Evolutionary conservation across 2,329 filamentous ascomycete species (phyloP), one percentile per base, ranked within the genome.

Genomic region (Akanthomyces dipterigenus): DNA sequence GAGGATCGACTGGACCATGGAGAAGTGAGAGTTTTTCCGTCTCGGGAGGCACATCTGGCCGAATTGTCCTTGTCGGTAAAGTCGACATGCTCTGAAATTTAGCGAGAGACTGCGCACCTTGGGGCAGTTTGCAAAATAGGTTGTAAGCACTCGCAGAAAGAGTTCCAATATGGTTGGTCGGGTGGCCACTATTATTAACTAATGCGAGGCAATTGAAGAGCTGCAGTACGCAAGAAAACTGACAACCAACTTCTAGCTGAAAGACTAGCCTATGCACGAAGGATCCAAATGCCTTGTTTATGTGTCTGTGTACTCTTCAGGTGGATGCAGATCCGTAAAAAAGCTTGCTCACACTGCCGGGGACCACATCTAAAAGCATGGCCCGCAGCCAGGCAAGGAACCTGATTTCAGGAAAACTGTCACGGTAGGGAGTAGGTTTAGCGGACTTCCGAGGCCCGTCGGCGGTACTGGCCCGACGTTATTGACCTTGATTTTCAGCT

Each of bases 1-100:
- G 85, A 62, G 88, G 87, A 65, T 90, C 82, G 48, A 84, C 80
- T 2, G 87, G 85, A 1, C 89, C 89, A 58, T 88, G 80, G 34
- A 93, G 81, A 22, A 91, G 73, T 0, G 89, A 84, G 18, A 80
- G 74, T 55, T 70, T 77, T 65, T 79, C 74, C 38, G 66, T 69
- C 55, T 72, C 66, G 48, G 65, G 67, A 16, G 70, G 61, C 38
- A 71, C 66, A 53, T 69, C 67, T 26, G 73, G 66, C 38, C 66
- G 67, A 64, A 71, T 65, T 5, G 34, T 26, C 26, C 64, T 67
- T 31, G 68, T 69, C 53, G 67, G 64, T 65, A 70, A 66, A 51
- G 54, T 49, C 11, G 55, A 54, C 60, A 57, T 61, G 12, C n/a
- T 31, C n/a, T 40, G 24, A 16, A 22, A 22, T 4, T 28, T 50